These are phyloP conservation scores for Castanopsis chinensis DNA, from an alignment of 306 rosid species.

Conservation along the genomic window DNA sequence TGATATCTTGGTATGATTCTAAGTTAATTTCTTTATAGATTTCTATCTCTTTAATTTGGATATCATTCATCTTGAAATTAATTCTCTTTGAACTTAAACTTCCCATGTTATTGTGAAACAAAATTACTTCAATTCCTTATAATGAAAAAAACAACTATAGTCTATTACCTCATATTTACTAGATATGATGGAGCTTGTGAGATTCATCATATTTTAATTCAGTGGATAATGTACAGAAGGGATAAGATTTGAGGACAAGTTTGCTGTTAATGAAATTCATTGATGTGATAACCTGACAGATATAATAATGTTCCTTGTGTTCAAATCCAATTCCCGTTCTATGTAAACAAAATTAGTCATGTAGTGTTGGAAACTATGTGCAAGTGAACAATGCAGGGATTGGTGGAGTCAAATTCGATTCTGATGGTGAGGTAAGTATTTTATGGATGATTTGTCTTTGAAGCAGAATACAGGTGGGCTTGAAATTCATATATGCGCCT, in stretches of 20 bases:
- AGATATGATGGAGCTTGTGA: no score
- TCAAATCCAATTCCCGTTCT: neutral
- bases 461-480: neutral
- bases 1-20: slow-evolving; percentile 29
- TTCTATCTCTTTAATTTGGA: neutral
- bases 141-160: no score
- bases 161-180: no score
- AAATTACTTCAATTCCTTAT: no score
- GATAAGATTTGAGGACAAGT: no score
- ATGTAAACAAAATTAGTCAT: neutral
- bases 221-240: no score
- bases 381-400: slow-evolving; percentile 55
- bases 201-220: no score
- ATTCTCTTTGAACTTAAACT: no score
- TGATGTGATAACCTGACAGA: neutral
- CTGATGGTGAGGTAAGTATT: slow-evolving; percentile 31
- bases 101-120: no score
- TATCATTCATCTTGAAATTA: no score
- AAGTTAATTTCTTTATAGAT: neutral
- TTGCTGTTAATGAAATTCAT: no score
- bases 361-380: neutral
- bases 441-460: neutral
- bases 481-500: neutral
- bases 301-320: neutral
- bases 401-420: slow-evolving; percentile 24